phyloP scores from a whole-genome alignment of 78 protist genomes.

The Polysphondylium violaceum region DNA sequence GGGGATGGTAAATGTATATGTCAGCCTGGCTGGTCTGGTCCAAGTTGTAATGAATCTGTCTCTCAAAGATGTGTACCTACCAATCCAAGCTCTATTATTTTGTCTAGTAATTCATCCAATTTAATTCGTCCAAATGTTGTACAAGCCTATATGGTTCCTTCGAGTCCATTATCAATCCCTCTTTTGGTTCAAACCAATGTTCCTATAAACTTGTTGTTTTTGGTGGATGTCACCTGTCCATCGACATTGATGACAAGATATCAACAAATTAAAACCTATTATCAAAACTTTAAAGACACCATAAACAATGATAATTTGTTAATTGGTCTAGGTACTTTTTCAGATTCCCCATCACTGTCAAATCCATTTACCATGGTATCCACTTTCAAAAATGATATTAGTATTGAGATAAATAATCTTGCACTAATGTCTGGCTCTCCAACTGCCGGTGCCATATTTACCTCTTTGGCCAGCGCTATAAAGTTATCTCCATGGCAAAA shows the following conservation, averaged over 20 bases:
- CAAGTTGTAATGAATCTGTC: neutral
- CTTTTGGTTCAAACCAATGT: too few relatives aligned
- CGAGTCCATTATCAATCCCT: neutral
- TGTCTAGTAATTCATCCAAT: neutral
- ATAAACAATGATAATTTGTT: neutral
- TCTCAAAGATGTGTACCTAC: neutral
- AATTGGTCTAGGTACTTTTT: constrained; percentile 7
- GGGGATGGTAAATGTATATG: constrained; percentile 67
- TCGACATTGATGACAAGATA: neutral
- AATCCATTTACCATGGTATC: neutral
- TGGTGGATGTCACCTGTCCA: constrained; percentile 2
- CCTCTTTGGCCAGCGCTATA: neutral
- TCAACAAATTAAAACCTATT: neutral
- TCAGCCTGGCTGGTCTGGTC: constrained; percentile 47
- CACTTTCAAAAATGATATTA: neutral
- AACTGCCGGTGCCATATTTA: neutral
- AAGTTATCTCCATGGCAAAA: neutral
- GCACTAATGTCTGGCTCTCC: neutral
- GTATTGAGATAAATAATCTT: neutral
- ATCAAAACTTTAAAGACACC: neutral
- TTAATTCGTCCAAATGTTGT: constrained; percentile 7
- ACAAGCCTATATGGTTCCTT: constrained; percentile 12
- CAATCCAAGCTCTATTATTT: neutral
- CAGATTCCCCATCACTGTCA: neutral
- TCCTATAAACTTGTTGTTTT: too few relatives aligned